Evolutionary conservation across 2,329 filamentous ascomycete species (phyloP).

Genomic region (Colletotrichum caudatum): DNA sequence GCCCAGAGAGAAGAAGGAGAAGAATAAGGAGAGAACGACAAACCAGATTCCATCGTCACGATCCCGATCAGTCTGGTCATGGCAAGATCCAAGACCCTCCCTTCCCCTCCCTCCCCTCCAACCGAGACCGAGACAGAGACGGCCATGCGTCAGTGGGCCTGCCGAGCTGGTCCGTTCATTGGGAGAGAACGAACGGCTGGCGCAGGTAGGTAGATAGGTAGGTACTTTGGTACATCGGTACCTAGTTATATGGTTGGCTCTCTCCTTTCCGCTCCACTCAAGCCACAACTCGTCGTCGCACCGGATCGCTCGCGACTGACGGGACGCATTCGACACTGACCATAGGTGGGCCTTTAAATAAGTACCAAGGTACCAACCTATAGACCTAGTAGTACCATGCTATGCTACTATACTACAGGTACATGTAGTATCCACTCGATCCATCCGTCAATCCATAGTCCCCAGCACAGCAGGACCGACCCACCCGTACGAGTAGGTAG

Average conservation of each 20-base stretch:
- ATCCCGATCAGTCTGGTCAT: conserved; percentile 10
- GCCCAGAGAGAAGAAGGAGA: background rate
- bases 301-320: conserved; percentile 6
- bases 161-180: background rate
- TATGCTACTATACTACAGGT: too few relatives aligned
- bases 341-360: background rate
- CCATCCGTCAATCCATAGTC: conserved; percentile 13
- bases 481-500: background rate
- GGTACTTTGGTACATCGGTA: background rate
- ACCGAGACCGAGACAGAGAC: background rate
- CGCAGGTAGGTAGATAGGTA: background rate
- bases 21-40: background rate
- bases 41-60: conserved; percentile 18
- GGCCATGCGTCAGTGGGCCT: background rate
- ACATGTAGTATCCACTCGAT: conserved; percentile 12
- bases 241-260: background rate
- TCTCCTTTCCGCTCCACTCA: background rate
- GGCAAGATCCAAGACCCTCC: background rate
- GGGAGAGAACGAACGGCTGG: background rate
- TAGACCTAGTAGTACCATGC: too few relatives aligned
- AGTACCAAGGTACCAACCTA: too few relatives aligned
- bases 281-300: conserved; percentile 7
- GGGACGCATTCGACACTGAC: conserved; percentile 7
- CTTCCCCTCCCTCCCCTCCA: too few relatives aligned
- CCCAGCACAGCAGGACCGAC: background rate